Percentiles rank a stretch among this genome's conserved stretches.
Evolutionary conservation across 495 filamentous ascomycete species (phyloP).

Genomic region (Xylaria grammica): DNA sequence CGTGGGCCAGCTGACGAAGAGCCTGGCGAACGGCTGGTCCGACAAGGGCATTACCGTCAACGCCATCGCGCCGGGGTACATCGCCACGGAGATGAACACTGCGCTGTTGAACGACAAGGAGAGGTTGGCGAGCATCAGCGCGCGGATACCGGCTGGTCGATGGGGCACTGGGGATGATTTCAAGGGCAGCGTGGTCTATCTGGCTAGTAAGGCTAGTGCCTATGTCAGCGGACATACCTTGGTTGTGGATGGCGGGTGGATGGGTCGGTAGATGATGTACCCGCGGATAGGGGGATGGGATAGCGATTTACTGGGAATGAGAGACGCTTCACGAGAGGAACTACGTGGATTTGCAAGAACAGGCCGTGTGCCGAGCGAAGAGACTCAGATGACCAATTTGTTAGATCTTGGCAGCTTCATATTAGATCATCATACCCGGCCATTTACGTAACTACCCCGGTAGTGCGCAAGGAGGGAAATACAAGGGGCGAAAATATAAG

Average conservation of each 20-base stretch:
- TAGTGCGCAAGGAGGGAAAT: too few species aligned
- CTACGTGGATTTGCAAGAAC: too few species aligned
- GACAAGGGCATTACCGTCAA: conserved; percentile 79
- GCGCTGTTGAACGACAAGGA: conserved; percentile 76
- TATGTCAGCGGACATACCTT: conserved; percentile 85
- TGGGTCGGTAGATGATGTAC: conserved; percentile 70
- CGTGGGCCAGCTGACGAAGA: conserved; percentile 85
- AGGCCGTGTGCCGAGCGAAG: too few species aligned
- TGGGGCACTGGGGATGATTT: conserved; percentile 92
- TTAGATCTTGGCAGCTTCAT: too few species aligned
- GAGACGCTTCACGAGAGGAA: too few species aligned
- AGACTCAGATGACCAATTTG: too few species aligned
- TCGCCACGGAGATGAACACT: conserved; percentile 91
- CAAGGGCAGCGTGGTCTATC: conserved; percentile 79
- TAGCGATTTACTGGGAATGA: background rate
- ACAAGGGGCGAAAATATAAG: too few species aligned
- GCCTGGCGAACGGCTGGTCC: conserved; percentile 87
- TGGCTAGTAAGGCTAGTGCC: conserved; percentile 74
- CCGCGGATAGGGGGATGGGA: background rate
- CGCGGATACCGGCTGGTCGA: conserved; percentile 80
- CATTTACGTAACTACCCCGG: too few species aligned
- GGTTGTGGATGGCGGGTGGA: conserved; percentile 92
- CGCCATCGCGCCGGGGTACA: conserved; percentile 79
- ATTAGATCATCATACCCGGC: too few species aligned
- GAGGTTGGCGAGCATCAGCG: conserved; percentile 74